Base-by-base conservation (phyloP, 805 yeast genomes). In the Yamadazyma insecticola region DNA sequence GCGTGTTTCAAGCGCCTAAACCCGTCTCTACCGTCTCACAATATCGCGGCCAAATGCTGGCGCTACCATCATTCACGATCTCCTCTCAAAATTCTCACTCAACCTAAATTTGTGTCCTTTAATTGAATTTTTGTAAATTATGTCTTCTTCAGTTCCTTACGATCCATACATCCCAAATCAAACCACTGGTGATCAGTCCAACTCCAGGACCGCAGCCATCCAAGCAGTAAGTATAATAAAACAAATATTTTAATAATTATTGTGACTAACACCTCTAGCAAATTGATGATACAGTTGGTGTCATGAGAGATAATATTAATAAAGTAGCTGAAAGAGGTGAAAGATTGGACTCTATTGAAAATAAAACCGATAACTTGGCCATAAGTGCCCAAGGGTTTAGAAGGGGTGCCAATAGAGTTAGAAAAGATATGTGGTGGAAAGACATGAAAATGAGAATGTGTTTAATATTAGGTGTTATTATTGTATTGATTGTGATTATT, bases 371-470 rank as follows among this genome's bases (percentile, higher is more conserved):
- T 51, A 87, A 84, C 57, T 73, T 90, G 48, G 95, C 95, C 26
- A 86, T 81, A 28, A 76, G 86, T 28, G 97, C 98, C 7, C 90
- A 86, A 47, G 92, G 95, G 22, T 90, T 92, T 69, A 86, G 94
- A 57, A 76, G 95, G 56, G 95, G 96, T 24, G 97, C 98, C 37
- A 90, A 90, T 65, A 80, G 95, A 49, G 97, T 90, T 28, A 84
- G 98, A 64, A 90, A 89, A 61, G 95, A 89, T 55, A 90, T 90
- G 97, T 90, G 97, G 97, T 85, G 95, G 84, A 90, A 92, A 62
- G 96, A 90, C 58, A 74, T 92, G 76, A 92, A 92, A 69, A 83
- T 92, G 90, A 81, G 95, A 60, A 67, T 89, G 70, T 90, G 97
- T 61, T 63, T 85, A 36, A 81, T 89, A 37, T 77, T 81, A 28